These are phyloP conservation scores for Phlegmacium glaucopus DNA, from an alignment of 768 basidiomycete species.

Conservation along the genomic window DNA sequence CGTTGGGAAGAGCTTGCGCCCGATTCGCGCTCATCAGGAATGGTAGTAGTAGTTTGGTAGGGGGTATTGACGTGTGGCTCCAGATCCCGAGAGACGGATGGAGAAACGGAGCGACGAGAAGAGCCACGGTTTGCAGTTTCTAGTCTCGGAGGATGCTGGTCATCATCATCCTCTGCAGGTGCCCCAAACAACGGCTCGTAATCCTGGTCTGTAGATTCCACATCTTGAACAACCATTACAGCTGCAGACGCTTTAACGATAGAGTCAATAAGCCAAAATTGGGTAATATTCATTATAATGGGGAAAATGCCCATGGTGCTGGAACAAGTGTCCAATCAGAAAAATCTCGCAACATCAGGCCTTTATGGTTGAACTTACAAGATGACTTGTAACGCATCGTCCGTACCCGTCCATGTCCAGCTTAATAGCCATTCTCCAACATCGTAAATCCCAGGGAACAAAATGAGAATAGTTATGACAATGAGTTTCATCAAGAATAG, in stretches of 20 bases:
- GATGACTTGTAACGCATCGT: conserved; percentile 69
- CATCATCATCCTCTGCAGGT: conserved; percentile 51
- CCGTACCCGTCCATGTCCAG: conserved; percentile 65
- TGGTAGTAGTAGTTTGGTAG: conserved; percentile 21
- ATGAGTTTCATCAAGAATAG: conserved; percentile 88
- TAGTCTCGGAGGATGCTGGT: conserved; percentile 31
- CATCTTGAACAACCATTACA: conserved; percentile 33
- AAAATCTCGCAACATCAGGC: not conserved
- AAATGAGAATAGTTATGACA: conserved; percentile 71
- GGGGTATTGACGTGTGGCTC: conserved; percentile 21
- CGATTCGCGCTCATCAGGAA: conserved; percentile 39
- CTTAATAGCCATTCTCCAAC: conserved; percentile 86
- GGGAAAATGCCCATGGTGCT: conserved; percentile 93
- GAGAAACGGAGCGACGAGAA: conserved; percentile 32
- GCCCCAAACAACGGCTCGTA: conserved; percentile 62
- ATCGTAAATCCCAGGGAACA: conserved; percentile 66
- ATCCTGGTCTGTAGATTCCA: conserved; percentile 37
- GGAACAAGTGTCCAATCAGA: conserved; percentile 5
- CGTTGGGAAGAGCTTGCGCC: conserved; percentile 30
- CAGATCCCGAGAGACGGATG: conserved; percentile 14
- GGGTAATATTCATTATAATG: conserved; percentile 81
- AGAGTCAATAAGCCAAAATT: conserved; percentile 95
- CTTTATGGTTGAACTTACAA: conserved; percentile 53
- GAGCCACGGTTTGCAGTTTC: conserved; percentile 48
- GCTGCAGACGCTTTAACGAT: conserved; percentile 74